These are phyloP conservation scores for Synura sp. DNA, from an alignment of 352 stramenopile species.

Conservation along the genomic window DNA sequence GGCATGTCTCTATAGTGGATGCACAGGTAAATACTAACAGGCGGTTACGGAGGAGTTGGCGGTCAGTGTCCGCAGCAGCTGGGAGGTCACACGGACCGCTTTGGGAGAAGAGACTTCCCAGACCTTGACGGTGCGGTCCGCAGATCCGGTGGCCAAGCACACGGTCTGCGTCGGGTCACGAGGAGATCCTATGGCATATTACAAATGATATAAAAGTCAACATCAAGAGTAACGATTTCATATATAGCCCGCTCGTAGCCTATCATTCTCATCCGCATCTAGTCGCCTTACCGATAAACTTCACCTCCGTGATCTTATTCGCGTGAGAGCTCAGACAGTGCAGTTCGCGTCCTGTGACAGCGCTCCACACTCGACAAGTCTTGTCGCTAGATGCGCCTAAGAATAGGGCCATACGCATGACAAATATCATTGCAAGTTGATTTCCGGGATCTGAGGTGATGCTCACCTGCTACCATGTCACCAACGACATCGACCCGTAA, in stretches of 20 bases:
- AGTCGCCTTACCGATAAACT: not conserved
- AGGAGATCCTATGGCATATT: not conserved
- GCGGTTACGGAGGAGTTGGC: no score
- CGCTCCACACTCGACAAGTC: not conserved
- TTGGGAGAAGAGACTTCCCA: slow-evolving; percentile 57
- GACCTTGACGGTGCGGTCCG: slow-evolving; percentile 89
- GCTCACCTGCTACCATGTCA: not conserved
- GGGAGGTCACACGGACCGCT: no score
- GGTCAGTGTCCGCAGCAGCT: no score
- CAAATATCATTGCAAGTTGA: no score
- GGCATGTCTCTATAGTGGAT: no score
- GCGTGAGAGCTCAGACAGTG: not conserved
- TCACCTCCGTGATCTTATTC: not conserved
- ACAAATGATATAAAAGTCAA: not conserved
- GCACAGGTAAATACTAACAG: no score
- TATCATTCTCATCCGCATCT: no score
- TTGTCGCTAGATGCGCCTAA: not conserved
- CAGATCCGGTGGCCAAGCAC: slow-evolving; percentile 88
- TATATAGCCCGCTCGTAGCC: no score
- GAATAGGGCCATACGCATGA: no score
- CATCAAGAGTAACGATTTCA: not conserved
- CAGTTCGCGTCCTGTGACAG: not conserved
- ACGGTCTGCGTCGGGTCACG: not conserved
- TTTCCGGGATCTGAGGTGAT: no score
- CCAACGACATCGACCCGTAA: not conserved